Evolutionary conservation across 306 rosid species (phyloP).

Genomic region (Sechiopsis laciniata): DNA sequence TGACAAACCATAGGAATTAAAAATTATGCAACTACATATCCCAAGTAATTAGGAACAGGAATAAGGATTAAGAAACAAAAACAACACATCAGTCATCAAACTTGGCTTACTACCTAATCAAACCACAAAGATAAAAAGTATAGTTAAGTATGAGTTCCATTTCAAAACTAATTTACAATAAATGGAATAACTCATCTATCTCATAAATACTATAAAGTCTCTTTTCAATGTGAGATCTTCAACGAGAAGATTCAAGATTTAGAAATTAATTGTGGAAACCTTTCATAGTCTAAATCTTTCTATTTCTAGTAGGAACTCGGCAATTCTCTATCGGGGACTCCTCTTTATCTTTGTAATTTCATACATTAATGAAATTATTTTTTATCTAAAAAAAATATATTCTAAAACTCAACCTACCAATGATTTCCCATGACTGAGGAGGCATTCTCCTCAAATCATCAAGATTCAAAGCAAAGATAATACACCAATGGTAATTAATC

Average conservation of each 20-base stretch:
- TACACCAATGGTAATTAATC: neutral
- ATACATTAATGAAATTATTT: too few species aligned
- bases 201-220: too few species aligned
- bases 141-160: too few species aligned
- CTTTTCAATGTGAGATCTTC: too few species aligned
- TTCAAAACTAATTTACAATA: too few species aligned
- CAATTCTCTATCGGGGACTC: too few species aligned
- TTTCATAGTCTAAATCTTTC: neutral
- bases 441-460: neutral
- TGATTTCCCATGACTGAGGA: neutral
- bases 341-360: too few species aligned
- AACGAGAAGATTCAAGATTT: neutral
- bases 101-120: neutral
- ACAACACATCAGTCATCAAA: neutral
- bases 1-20: neutral
- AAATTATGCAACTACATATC: neutral
- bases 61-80: neutral
- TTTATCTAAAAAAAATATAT: too few species aligned
- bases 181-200: too few species aligned
- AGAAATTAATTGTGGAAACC: neutral
- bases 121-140: neutral
- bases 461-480: conserved; percentile 2
- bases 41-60: neutral
- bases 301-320: too few species aligned
- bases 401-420: too few species aligned